A percentile compares a stretch with the other conserved stretches of the same genome.
These are phyloP conservation scores for Phytophthora ohioensis DNA, from an alignment of 352 stramenopile species.

Conservation along the genomic window DNA sequence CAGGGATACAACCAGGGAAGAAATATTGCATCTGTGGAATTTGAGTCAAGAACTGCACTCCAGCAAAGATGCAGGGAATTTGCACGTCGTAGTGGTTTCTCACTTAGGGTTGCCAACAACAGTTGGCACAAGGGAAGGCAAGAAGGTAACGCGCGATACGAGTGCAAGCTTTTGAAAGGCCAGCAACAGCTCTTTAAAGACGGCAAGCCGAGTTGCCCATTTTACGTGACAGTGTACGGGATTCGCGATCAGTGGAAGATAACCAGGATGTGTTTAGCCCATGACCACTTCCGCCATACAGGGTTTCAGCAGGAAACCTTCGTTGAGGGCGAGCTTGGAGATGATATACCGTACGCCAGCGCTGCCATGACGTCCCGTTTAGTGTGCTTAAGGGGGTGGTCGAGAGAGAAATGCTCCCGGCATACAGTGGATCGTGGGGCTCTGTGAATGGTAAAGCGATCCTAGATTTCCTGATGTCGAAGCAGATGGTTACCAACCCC, in stretches of 20 bases:
- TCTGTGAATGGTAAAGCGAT: constrained; percentile 6
- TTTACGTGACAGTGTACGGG: constrained; percentile 2
- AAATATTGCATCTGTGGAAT: too few species aligned
- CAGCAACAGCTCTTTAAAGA: background rate
- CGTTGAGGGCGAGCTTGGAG: background rate
- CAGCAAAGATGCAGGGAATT: too few species aligned
- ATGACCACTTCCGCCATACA: constrained; percentile 2
- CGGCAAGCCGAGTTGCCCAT: background rate
- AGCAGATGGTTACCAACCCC: background rate
- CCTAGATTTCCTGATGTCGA: constrained; percentile 4
- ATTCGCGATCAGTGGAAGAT: constrained; percentile 13
- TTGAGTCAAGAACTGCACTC: too few species aligned
- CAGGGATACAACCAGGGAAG: too few species aligned
- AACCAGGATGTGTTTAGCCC: constrained; percentile 1
- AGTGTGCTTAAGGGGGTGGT: background rate
- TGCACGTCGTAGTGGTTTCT: background rate
- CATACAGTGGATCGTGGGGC: constrained; percentile 12
- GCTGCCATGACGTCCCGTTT: background rate
- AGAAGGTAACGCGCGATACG: constrained; percentile 4
- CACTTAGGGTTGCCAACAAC: background rate
- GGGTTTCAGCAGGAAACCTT: background rate
- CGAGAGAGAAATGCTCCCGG: constrained; percentile 11
- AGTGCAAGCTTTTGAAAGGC: background rate
- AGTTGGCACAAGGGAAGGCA: background rate
- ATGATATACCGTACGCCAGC: background rate